Evolutionary conservation across 1,139 yeast species (phyloP).

Genomic region (Protomyces arabidopsidicola): DNA sequence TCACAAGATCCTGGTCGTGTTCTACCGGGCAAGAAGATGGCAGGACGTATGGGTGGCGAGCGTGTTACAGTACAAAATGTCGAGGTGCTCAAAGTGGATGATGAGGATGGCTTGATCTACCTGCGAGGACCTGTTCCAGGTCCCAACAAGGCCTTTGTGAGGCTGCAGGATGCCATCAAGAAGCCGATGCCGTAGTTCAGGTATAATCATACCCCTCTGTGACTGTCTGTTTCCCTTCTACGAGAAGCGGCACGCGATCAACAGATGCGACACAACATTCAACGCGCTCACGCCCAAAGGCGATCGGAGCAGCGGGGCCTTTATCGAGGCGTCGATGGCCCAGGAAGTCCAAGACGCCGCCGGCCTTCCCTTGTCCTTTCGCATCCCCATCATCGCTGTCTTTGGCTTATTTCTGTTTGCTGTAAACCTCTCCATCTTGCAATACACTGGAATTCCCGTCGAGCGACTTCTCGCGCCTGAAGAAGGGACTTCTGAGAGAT

Average conservation of each 20-base stretch:
- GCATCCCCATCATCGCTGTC: constrained; percentile 37
- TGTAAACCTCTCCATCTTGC: constrained; percentile 13
- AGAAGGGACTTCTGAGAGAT: neutral
- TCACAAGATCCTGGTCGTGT: constrained; percentile 95
- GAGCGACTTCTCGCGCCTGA: constrained; percentile 36
- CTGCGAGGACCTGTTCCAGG: constrained; percentile 93
- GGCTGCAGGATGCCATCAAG: constrained; percentile 70
- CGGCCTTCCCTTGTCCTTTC: constrained; percentile 48
- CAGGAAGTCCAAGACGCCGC: constrained; percentile 20
- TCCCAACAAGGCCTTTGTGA: constrained; percentile 69
- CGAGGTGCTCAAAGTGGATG: constrained; percentile 72
- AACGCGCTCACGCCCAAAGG: too few relatives aligned
- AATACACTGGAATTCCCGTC: constrained; percentile 25
- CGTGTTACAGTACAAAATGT: constrained; percentile 71
- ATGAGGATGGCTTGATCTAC: constrained; percentile 71
- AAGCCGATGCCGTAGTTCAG: constrained; percentile 31
- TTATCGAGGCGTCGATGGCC: neutral
- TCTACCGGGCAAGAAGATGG: constrained; percentile 95
- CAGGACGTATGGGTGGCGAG: constrained; percentile 89
- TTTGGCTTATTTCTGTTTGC: constrained; percentile 46
- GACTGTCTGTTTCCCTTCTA: neutral
- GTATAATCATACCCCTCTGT: neutral
- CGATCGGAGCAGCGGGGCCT: too few relatives aligned
- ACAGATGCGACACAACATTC: too few relatives aligned
- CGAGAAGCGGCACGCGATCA: neutral